A percentile compares a stretch with the other conserved stretches of the same genome.
phyloP scores from a whole-genome alignment of 1,284 basidiomycete species.

The Rhodotorula sp. region DNA sequence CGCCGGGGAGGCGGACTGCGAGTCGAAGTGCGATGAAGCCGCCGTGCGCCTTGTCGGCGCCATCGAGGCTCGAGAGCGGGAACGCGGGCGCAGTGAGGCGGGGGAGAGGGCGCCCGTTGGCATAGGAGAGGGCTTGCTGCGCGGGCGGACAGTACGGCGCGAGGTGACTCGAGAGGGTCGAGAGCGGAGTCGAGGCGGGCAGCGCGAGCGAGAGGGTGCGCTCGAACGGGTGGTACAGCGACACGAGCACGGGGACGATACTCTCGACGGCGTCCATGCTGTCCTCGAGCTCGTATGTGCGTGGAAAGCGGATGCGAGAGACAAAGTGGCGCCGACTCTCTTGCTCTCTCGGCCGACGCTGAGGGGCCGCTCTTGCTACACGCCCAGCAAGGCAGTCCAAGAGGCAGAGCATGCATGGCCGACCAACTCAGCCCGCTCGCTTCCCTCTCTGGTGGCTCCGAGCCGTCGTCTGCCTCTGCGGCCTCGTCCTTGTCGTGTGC shows the following conservation, averaged over 20 bases:
- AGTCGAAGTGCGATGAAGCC: constrained; percentile 48
- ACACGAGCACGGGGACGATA: constrained; percentile 59
- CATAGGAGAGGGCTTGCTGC: constrained; percentile 52
- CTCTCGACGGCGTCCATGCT: neutral
- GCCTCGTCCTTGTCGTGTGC: neutral
- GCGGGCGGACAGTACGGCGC: constrained; percentile 60
- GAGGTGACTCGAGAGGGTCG: constrained; percentile 58
- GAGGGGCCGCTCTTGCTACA: neutral
- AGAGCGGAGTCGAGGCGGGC: constrained; percentile 57
- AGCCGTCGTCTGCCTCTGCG: neutral
- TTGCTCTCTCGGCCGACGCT: too few relatives aligned
- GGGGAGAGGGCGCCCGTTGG: constrained; percentile 26
- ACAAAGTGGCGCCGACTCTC: neutral
- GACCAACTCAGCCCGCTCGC: neutral
- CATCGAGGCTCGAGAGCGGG: constrained; percentile 60
- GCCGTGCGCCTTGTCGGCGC: constrained; percentile 50
- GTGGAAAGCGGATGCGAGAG: neutral
- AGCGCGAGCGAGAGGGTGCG: constrained; percentile 62
- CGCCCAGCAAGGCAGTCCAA: too few relatives aligned
- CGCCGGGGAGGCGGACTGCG: constrained; percentile 64
- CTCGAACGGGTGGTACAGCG: constrained; percentile 71
- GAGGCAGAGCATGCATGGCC: constrained; percentile 2
- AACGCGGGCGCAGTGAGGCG: too few relatives aligned
- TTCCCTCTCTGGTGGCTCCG: neutral
- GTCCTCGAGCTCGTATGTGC: too few relatives aligned